phyloP scores from a whole-genome alignment of 257 asterid genomes.

The Rehmannia glutinosa region DNA sequence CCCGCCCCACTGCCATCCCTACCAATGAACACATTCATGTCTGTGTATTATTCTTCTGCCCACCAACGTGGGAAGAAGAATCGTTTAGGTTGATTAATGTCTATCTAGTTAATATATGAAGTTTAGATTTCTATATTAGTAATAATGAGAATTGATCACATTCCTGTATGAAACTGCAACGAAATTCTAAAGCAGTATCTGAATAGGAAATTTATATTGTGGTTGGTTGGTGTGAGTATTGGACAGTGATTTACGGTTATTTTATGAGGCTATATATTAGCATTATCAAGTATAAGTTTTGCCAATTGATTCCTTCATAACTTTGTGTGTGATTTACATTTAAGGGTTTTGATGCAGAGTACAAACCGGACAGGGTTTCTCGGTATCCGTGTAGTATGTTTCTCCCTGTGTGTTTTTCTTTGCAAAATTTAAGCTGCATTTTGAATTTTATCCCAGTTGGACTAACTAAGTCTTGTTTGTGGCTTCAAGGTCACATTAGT shows the following conservation, averaged over 20 bases:
- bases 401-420: not conserved
- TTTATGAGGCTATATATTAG: not conserved
- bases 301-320: not conserved
- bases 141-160: too few relatives aligned
- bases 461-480: slow-evolving; percentile 5
- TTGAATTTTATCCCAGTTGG: not conserved
- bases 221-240: not conserved
- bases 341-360: not conserved
- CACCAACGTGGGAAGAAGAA: too few relatives aligned
- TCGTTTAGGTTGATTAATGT: too few relatives aligned
- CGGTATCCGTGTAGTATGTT: not conserved
- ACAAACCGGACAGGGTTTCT: not conserved
- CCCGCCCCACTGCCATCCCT: too few relatives aligned
- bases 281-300: not conserved
- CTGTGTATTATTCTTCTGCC: too few relatives aligned
- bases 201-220: not conserved
- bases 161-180: not conserved
- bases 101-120: too few relatives aligned
- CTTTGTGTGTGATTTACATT: not conserved
- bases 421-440: not conserved
- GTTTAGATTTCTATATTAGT: not conserved
- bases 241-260: not conserved
- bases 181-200: not conserved
- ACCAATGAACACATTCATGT: too few relatives aligned
- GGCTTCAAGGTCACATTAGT: slow-evolving; percentile 16